Evolutionary conservation across 345 rosid species (phyloP).

Genomic region (Rubroshorea leprosula): DNA sequence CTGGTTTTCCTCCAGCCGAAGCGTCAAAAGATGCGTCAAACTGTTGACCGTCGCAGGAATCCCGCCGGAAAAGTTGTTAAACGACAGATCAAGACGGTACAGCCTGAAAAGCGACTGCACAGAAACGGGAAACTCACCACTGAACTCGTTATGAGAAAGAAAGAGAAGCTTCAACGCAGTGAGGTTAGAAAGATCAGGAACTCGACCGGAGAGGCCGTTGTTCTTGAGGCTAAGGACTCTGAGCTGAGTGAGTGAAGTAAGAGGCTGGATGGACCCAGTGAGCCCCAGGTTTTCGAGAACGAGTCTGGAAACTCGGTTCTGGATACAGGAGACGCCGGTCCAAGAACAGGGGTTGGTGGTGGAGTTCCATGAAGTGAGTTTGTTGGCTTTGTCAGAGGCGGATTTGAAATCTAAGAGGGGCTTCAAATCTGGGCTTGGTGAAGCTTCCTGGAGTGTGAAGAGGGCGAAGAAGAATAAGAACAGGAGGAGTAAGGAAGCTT

Average conservation of each 20-base stretch:
- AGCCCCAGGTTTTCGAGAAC: constrained; percentile 61
- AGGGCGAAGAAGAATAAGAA: constrained; percentile 13
- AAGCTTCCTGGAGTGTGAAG: constrained; percentile 22
- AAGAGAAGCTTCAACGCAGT: constrained; percentile 68
- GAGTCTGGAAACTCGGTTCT: constrained; percentile 53
- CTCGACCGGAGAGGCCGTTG: constrained; percentile 52
- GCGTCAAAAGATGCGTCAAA: constrained; percentile 67
- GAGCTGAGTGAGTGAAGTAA: constrained; percentile 51
- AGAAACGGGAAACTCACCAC: constrained; percentile 58
- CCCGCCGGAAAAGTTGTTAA: constrained; percentile 63
- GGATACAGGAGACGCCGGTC: constrained; percentile 63
- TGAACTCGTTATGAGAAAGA: constrained; percentile 58
- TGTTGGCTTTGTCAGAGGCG: constrained; percentile 42
- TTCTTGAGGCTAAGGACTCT: constrained; percentile 70
- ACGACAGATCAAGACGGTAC: constrained; percentile 77
- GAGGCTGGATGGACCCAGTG: constrained; percentile 45
- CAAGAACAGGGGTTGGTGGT: constrained; percentile 50
- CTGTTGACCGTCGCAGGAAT: constrained; percentile 40
- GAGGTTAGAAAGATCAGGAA: constrained; percentile 60
- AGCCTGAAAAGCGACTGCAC: constrained; percentile 42
- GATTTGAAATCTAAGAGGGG: constrained; percentile 49
- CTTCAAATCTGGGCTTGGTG: constrained; percentile 40
- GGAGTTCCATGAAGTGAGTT: constrained; percentile 58
- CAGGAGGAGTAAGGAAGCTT: constrained; percentile 9
- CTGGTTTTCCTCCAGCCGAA: constrained; percentile 55